Evolutionary conservation across 2,329 filamentous ascomycete genomes (phyloP).

Genomic region (Beauveria medogensis): DNA sequence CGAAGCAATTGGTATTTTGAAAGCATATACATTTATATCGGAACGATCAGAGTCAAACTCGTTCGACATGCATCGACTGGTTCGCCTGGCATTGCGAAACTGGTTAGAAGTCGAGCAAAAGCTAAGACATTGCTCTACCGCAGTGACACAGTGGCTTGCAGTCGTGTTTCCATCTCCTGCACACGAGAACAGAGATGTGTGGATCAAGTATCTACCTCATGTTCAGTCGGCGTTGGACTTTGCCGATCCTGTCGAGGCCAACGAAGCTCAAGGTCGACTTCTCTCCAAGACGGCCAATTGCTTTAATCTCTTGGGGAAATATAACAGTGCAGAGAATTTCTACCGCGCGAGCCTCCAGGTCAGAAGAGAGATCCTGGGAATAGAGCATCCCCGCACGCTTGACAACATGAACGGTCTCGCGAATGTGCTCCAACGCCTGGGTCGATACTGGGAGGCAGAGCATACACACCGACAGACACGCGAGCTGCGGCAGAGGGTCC

Average conservation of each 20-base stretch:
- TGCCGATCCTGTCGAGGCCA: neutral
- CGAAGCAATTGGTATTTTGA: slow-evolving; percentile 20
- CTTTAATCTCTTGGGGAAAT: neutral
- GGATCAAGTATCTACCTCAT: slow-evolving; percentile 20
- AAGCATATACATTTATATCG: slow-evolving; percentile 24
- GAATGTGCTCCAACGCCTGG: neutral
- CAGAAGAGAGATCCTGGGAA: neutral
- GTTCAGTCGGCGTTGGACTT: slow-evolving; percentile 8
- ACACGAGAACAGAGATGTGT: slow-evolving; percentile 15
- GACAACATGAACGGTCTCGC: slow-evolving; percentile 14
- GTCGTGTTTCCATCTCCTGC: slow-evolving; percentile 11
- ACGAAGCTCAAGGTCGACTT: neutral
- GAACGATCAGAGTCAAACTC: slow-evolving; percentile 13
- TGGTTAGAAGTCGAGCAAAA: slow-evolving; percentile 18
- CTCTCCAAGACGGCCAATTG: neutral
- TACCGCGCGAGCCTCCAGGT: neutral
- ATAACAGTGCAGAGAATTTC: neutral
- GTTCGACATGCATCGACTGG: slow-evolving; percentile 25
- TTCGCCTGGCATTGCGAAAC: slow-evolving; percentile 22
- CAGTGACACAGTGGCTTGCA: slow-evolving; percentile 12
- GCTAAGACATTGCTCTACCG: neutral
- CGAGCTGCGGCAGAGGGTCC: slow-evolving; percentile 9
- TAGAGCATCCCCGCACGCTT: slow-evolving; percentile 5
- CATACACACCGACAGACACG: slow-evolving; percentile 12
- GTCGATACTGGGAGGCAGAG: slow-evolving; percentile 15